Base-by-base conservation (phyloP, 768 basidiomycete genomes). In the Tremella mesenterica region DNA sequence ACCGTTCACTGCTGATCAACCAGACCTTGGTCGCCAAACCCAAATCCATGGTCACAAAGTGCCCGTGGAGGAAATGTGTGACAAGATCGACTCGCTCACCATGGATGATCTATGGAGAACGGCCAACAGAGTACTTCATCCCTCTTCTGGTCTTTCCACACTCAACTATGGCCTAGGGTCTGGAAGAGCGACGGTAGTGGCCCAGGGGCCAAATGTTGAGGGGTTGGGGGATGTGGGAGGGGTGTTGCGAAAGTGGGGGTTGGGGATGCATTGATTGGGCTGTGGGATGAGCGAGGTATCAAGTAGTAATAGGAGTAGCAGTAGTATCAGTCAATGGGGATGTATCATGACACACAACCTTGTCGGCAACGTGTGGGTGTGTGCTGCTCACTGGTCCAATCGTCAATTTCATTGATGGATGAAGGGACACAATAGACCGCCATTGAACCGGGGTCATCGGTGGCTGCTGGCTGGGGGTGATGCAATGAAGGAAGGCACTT, bases 11-110 rank as follows among this genome's bases (percentile, higher is more conserved):
- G 34, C 48, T 91, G 8, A 87, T 67, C 38, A 1, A 29, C 20
- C 36, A 70, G 71, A 95, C 72, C 79, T 95, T 5, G 92, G 92
- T 29, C 80, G 93, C 53, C 92, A 95, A 81, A 79, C 91, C 27
- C 81, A 93, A 54, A 85, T 92, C 7, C 89, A 93, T 63, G 80
- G 83, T 53, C 82, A 86, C 62, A 90, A 86, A 72, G 80, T 95
- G 36, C 82, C 87, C 13, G 78, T 90, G n/a, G 77, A 81, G 9
- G 91, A 96, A 72, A 96, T 96, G 92, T 84, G 84, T 48, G 82
- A 79, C 4, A 84, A 84, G 67, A 86, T 96, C 56, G 88, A 90
- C 73, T 76, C 77, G 31, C 82, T 96, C 52, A 81, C 81, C 7
- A 69, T 82, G 1, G 78, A 56, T 39, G 83, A 85, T 53, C 76